These are phyloP conservation scores for Lepidium campestre DNA, from an alignment of 441 rosid species.

Conservation along the genomic window DNA sequence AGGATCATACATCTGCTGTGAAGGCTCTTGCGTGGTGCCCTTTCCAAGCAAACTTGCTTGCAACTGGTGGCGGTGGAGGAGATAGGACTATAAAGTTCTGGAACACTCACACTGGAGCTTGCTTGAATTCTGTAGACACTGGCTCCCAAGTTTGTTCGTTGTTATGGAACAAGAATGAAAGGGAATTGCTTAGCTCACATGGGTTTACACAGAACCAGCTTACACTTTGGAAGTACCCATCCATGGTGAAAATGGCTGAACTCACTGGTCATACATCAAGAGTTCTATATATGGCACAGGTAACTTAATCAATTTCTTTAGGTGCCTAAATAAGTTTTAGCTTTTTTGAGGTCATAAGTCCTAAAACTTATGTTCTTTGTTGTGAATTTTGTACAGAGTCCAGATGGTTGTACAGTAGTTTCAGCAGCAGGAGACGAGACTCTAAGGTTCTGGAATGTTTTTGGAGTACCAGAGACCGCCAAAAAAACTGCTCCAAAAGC, in stretches of 20 bases:
- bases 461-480: constrained; percentile 48
- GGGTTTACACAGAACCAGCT: constrained; percentile 14
- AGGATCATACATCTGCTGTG: constrained; percentile 12
- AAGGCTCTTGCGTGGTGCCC: constrained; percentile 10
- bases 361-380: neutral
- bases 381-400: constrained; percentile 36
- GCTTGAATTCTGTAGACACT: constrained; percentile 29
- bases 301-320: neutral
- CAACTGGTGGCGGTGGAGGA: constrained; percentile 35
- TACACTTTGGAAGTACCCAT: neutral
- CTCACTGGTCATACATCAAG: constrained; percentile 10
- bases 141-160: constrained; percentile 33
- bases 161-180: constrained; percentile 32
- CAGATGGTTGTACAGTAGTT: constrained; percentile 62
- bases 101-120: constrained; percentile 32
- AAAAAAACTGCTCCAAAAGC: constrained; percentile 41
- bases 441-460: constrained; percentile 57
- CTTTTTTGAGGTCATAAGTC: neutral
- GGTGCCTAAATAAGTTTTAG: neutral
- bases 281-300: constrained; percentile 26
- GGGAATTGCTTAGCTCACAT: constrained; percentile 35
- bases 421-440: constrained; percentile 67
- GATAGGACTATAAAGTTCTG: constrained; percentile 31
- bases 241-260: constrained; percentile 7
- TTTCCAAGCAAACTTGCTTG: constrained; percentile 13